phyloP scores from a whole-genome alignment of 805 yeast species.

The Isabelozyma gotoi region DNA sequence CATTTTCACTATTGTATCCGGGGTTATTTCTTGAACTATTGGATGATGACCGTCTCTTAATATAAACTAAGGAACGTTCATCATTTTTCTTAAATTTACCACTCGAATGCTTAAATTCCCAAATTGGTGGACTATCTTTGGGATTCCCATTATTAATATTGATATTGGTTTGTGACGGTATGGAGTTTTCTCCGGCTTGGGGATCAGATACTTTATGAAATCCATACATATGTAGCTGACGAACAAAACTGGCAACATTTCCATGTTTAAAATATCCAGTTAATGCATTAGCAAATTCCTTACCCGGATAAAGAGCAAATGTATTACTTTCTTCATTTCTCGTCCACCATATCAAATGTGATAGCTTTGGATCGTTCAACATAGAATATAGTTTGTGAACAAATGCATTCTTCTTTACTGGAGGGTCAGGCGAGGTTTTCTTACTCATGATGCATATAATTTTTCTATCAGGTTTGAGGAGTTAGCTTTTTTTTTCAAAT shows the following conservation, averaged over 20 bases:
- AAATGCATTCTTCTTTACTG: constrained; percentile 55
- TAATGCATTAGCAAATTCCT: constrained; percentile 58
- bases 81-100: constrained; percentile 52
- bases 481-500: too few species aligned
- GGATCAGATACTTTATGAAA: constrained; percentile 77
- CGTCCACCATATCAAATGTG: constrained; percentile 45
- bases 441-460: constrained; percentile 17
- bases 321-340: constrained; percentile 49
- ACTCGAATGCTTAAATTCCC: constrained; percentile 57
- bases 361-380: constrained; percentile 33
- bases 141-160: constrained; percentile 4
- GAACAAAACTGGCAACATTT: constrained; percentile 87
- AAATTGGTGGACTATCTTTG: constrained; percentile 34
- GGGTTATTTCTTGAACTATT: constrained; percentile 19
- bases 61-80: constrained; percentile 42
- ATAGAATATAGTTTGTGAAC: constrained; percentile 47
- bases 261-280: constrained; percentile 90
- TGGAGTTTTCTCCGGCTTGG: constrained; percentile 1
- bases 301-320: constrained; percentile 63
- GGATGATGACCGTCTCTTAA: constrained; percentile 49
- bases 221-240: constrained; percentile 95
- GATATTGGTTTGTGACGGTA: not conserved
- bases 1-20: constrained; percentile 1
- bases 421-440: constrained; percentile 21
- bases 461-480: too few species aligned